Evolutionary conservation across 2,329 filamentous ascomycete species (phyloP).

Genomic region (Cyclaneusma minus): DNA sequence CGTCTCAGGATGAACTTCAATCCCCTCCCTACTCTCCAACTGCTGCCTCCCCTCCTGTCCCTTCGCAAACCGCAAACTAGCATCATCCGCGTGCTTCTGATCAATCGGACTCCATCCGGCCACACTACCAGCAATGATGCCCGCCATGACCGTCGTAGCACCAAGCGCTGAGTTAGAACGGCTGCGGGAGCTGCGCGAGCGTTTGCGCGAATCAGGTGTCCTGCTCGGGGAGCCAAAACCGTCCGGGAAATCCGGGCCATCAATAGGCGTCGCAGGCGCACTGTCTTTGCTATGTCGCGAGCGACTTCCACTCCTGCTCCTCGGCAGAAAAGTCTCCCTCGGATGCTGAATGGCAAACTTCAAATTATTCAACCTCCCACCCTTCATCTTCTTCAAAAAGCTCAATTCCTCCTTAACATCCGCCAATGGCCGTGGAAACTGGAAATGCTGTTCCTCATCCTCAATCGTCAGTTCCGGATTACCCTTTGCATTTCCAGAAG

Average conservation of each 20-base stretch:
- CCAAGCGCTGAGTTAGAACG: conserved; percentile 54
- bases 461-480: conserved; percentile 39
- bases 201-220: conserved; percentile 45
- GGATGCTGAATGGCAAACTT: conserved; percentile 67
- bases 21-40: conserved; percentile 24
- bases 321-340: conserved; percentile 49
- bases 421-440: conserved; percentile 55
- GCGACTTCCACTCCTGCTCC: conserved; percentile 46
- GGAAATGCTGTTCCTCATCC: conserved; percentile 46
- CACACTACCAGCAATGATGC: conserved; percentile 62
- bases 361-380: conserved; percentile 66
- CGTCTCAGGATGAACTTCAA: conserved; percentile 32
- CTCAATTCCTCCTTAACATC: conserved; percentile 69
- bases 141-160: conserved; percentile 68
- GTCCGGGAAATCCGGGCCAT: conserved; percentile 30
- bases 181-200: conserved; percentile 52
- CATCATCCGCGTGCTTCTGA: conserved; percentile 20
- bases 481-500: conserved; percentile 12
- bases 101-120: conserved; percentile 64
- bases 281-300: conserved; percentile 50
- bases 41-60: conserved; percentile 15
- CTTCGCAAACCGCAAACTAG: conserved; percentile 14
- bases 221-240: conserved; percentile 31
- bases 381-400: conserved; percentile 67
- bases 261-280: conserved; percentile 46